phyloP scores from a whole-genome alignment of 495 filamentous ascomycete genomes.

The Hypoxylon fuscum region DNA sequence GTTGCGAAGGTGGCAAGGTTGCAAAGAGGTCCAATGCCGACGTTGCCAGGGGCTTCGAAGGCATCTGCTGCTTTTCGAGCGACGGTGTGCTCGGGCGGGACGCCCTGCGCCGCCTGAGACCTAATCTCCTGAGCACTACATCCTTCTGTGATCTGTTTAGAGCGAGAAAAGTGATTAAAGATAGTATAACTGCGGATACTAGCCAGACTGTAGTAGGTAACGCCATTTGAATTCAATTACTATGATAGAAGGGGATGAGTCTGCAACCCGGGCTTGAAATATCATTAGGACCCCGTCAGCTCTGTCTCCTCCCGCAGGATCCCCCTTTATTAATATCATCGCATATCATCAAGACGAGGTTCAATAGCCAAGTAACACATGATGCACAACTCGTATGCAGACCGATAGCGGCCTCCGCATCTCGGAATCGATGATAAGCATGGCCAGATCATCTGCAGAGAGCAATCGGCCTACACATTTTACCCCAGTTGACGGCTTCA shows the following conservation, averaged over 20 bases:
- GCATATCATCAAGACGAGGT: not conserved
- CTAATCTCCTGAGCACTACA: constrained; percentile 30
- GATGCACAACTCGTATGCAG: too few species aligned
- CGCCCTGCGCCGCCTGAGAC: constrained; percentile 14
- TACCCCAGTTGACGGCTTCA: constrained; percentile 1
- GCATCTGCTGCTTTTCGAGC: constrained; percentile 36
- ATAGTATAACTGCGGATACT: constrained; percentile 29
- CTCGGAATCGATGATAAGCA: constrained; percentile 30
- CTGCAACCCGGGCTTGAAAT: not conserved
- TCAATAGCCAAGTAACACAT: not conserved
- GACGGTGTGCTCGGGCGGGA: constrained; percentile 30
- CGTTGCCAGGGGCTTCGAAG: constrained; percentile 29
- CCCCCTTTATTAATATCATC: constrained; percentile 15
- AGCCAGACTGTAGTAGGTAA: constrained; percentile 21
- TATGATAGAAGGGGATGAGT: not conserved
- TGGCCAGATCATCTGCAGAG: constrained; percentile 13
- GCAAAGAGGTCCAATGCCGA: constrained; percentile 22
- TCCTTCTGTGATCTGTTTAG: constrained; percentile 38
- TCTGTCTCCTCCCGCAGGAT: not conserved
- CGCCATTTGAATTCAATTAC: constrained; percentile 13
- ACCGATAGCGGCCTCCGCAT: constrained; percentile 39
- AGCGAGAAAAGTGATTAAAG: constrained; percentile 39
- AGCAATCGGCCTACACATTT: constrained; percentile 23
- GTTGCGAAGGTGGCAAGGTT: constrained; percentile 40
- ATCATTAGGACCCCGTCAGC: constrained; percentile 3